Evolutionary conservation across 1,139 yeast genomes (phyloP).

Genomic region (Pichia sp.): DNA sequence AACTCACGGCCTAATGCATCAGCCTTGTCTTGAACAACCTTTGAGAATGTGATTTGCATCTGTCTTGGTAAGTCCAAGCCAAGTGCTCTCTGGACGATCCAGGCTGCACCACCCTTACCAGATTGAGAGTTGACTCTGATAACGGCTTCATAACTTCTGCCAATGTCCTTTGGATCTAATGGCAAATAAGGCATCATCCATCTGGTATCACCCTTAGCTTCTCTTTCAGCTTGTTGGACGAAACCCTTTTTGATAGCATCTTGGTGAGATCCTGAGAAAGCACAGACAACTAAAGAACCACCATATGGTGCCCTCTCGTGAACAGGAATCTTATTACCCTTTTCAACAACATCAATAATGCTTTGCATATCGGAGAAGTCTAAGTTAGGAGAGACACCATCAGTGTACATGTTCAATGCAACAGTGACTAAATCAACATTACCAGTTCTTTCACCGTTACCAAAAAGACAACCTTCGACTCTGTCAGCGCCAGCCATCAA

Average conservation of each 20-base stretch:
- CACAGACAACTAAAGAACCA: conserved; percentile 93
- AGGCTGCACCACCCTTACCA: conserved; percentile 98
- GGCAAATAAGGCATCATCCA: conserved; percentile 97
- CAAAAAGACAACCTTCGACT: conserved; percentile 95
- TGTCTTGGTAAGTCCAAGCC: conserved; percentile 91
- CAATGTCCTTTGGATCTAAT: conserved; percentile 92
- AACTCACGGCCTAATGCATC: conserved; percentile 84
- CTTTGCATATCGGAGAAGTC: conserved; percentile 78
- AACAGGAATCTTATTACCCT: conserved; percentile 91
- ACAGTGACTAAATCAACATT: conserved; percentile 92
- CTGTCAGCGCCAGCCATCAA: conserved; percentile 95
- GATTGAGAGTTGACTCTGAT: conserved; percentile 97
- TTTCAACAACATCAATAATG: conserved; percentile 81
- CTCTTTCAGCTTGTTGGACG: conserved; percentile 19
- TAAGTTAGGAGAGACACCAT: conserved; percentile 79
- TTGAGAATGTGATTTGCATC: conserved; percentile 84
- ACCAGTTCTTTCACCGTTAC: conserved; percentile 98
- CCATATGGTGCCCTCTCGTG: conserved; percentile 95
- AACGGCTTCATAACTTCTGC: conserved; percentile 95
- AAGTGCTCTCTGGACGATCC: conserved; percentile 84
- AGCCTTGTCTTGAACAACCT: conserved; percentile 73
- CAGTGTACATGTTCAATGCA: conserved; percentile 89
- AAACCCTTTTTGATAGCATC: conserved; percentile 98
- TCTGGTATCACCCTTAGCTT: conserved; percentile 24
- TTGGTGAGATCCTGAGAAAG: conserved; percentile 95